A percentile compares a stretch with the other conserved stretches of the same genome.
Conservation (phyloP, 768 basidiomycete species). For the Pleurotus salmoneostramineus region DNA sequence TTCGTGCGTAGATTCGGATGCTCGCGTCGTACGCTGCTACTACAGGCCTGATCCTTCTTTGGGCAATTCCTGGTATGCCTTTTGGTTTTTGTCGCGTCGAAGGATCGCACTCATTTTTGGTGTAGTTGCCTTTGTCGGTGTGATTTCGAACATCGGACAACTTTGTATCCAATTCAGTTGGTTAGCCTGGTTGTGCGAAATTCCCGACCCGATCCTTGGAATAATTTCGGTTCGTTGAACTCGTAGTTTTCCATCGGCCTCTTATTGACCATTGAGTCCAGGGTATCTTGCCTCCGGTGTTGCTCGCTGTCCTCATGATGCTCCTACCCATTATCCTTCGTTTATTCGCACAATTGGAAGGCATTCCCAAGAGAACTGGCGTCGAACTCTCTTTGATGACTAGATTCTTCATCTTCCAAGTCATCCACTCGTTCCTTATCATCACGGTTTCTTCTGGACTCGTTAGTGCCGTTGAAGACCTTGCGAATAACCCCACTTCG, state of each 20-base stretch:
- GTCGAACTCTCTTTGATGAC: conserved; percentile 92
- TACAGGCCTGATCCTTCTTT: conserved; percentile 76
- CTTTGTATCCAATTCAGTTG: conserved; percentile 64
- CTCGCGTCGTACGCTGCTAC: conserved; percentile 73
- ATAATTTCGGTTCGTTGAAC: conserved; percentile 51
- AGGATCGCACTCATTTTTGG: background rate
- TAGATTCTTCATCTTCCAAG: conserved; percentile 89
- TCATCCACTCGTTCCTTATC: conserved; percentile 90
- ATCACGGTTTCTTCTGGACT: conserved; percentile 85
- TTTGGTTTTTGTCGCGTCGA: background rate
- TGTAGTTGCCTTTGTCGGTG: conserved; percentile 77
- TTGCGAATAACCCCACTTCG: conserved; percentile 66
- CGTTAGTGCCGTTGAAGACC: conserved; percentile 57
- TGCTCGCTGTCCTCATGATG: conserved; percentile 90
- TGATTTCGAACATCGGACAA: conserved; percentile 73
- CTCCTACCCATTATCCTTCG: conserved; percentile 79
- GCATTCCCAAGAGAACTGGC: conserved; percentile 79
- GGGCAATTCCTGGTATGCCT: conserved; percentile 75
- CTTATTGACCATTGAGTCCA: conserved; percentile 17
- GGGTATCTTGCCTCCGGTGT: conserved; percentile 85
- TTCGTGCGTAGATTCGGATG: conserved; percentile 35
- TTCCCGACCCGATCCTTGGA: conserved; percentile 65
- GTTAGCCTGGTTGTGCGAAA: conserved; percentile 80
- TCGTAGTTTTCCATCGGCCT: background rate
- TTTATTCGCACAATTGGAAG: conserved; percentile 79